Evolutionary conservation across 1,284 basidiomycete species (phyloP), one percentile per base, ranked within the genome.

Genomic region (Leccinum pachyderme): DNA sequence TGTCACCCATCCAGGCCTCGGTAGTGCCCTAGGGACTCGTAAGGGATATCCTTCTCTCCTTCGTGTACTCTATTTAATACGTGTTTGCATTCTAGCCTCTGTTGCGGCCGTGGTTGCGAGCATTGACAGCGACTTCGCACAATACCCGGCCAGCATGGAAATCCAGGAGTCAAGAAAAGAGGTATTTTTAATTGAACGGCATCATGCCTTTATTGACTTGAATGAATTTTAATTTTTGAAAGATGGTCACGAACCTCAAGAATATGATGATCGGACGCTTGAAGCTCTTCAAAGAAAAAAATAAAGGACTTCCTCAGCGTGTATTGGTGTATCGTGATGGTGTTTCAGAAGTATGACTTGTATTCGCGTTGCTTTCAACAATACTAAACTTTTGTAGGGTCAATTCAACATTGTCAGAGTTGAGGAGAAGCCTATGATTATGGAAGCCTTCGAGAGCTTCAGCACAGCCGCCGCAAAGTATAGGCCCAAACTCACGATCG

Each of bases 21-120:
- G 83, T 0, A 86, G 84, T 58, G 78, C 80, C 59, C 77, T 74
- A 58, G 85, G 83, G 9, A 89, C 79, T 3, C 71, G 71, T 73
- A 53, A 56, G 70, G 41, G 22, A 15, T 22, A 24, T 55, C 5
- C 0, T n/a, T 29, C 28, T 49, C 2, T 32, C n/a, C 18, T 8
- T 29, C 2, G 6, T 48, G 22, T 28, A 25, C 12, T n/a, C 3
- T 53, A 35, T 45, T 35, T 53, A 22, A 58, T 31, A 9, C 2
- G 22, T 13, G 15, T 31, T 29, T 45, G 7, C 7, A 25, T 47
- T 25, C 7, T 49, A 73, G 90, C 91, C 1, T 90, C 87, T 0
- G 82, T 93, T 58, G 89, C 89, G 1, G 91, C 89, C 1, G 86
- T 92, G 7, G 91, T 92, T 1, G 89, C 83, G 5, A 91, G 83